Evolutionary conservation across 2,329 filamentous ascomycete genomes (phyloP), one percentile per base, ranked within the genome.

Genomic region (Samsoniella hepiali): DNA sequence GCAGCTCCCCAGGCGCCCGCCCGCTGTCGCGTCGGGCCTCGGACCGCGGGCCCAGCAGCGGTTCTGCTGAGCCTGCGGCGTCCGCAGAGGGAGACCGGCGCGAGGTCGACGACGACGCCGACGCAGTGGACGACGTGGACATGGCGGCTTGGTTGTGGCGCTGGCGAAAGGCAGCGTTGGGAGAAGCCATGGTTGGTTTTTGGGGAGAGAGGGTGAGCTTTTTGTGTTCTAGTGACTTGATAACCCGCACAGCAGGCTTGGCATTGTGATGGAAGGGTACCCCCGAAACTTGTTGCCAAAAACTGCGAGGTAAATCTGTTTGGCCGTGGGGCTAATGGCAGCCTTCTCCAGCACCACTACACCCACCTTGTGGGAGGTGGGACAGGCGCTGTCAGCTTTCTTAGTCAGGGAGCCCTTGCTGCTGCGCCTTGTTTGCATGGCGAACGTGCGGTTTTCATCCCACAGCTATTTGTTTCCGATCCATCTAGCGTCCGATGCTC

Each of bases 141-240:
- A 57, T 63, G 34, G 60, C 36, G 32, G 60, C 42, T 57, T 57
- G 53, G 44, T 29, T 49, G 53, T 57, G 60, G 17, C 60, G 60
- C 36, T 63, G 60, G 45, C 60, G 60, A 13, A 63, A 63, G 5
- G 60, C 42, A 17, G 42, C 40, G 50, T 22, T 47, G 13, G 42
- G n/a, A 29, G 60, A 63, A 13, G 51, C 44, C 60, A 63, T 63
- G 53, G 9, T 38, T 22, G 22, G 22, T 22, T 22, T 22, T 22
- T 22, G n/a, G 34, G 31, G 13, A 17, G 27, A 17, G 17, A 27
- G n/a, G 7, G n/a, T 9, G 38, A 7, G 32, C 32, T 2, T 38
- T 36, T 3, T 27, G 6, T 9, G 29, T 29, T 13, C 42, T 36
- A 11, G 32, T n/a, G 27, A 34, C 15, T 17, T 15, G 10, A 17